Evolutionary conservation across 208 protist species (phyloP), one percentile per base, ranked within the genome.

Genomic region (Leishmania aethiopica): DNA sequence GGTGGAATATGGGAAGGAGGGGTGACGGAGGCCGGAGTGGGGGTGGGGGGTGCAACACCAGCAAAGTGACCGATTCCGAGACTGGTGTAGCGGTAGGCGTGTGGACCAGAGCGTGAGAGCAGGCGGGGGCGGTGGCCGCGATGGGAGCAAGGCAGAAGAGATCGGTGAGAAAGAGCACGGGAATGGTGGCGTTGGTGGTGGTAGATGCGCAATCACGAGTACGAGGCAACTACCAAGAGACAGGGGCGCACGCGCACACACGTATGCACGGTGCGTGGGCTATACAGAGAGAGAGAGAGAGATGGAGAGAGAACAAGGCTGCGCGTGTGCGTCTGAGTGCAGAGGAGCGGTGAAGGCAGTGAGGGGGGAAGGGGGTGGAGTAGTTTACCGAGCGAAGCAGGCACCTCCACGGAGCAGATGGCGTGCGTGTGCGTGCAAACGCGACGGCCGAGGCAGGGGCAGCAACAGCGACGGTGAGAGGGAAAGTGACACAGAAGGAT

Each of bases 211-310:
- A 6, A 35, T 4, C 49, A 77, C n/a, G 6, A 77, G 70, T 15
- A 51, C 8, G 28, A 70, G 71, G 57, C n/a, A 78, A 72, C 4
- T 40, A 32, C 32, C n/a, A 32, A 69, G 62, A 42, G 62, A 69
- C 62, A 35, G 32, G 2, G 40, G 11, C 35, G 32, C 62, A 35
- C 32, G 3, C 35, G 28, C 51, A 6, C 42, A 80, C 17, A 49
- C 60, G 67, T 80, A 45, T 80, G 8, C 25, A 22, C 67, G 40
- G 78, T 80, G 19, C 51, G 73, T 71, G 37, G 11, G 15, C 13
- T 32, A 37, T 42, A 42, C n/a, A n/a, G 40, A 42, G 40, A 42
- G 3, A 42, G 40, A 42, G 32, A 22, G 15, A 69, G 8, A 37
- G 10, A 67, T 15, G n/a, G 3, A 37, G 62, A 13, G 32, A 37